phyloP scores from a whole-genome alignment of 139 green algal genomes.

The Marvania coccoides region DNA sequence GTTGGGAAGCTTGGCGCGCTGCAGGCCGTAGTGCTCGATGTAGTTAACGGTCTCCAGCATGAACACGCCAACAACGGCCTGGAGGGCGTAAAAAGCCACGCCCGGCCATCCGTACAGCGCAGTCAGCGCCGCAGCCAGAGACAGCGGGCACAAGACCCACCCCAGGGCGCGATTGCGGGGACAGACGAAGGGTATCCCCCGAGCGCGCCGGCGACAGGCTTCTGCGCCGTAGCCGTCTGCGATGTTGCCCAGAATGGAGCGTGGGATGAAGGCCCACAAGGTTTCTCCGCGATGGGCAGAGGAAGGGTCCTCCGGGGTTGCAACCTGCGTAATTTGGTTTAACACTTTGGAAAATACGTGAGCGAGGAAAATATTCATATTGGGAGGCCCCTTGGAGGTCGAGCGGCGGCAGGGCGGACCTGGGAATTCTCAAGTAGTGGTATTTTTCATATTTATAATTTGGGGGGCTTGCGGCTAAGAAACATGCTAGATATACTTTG shows the following conservation, averaged over 20 bases:
- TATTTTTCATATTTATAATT: too few relatives aligned
- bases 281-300: slow-evolving; percentile 37
- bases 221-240: slow-evolving; percentile 21
- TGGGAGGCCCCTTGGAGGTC: too few relatives aligned
- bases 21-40: slow-evolving; percentile 59
- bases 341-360: too few relatives aligned
- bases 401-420: too few relatives aligned
- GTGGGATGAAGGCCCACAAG: slow-evolving; percentile 43
- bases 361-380: too few relatives aligned
- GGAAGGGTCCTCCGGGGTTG: slow-evolving; percentile 34
- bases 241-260: slow-evolving; percentile 34
- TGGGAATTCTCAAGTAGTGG: too few relatives aligned
- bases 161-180: slow-evolving; percentile 8
- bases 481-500: too few relatives aligned
- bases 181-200: not conserved
- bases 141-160: slow-evolving; percentile 16
- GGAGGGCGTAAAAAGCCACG: slow-evolving; percentile 12
- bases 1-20: slow-evolving; percentile 7
- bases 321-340: too few relatives aligned
- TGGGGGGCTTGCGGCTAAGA: too few relatives aligned
- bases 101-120: slow-evolving; percentile 8
- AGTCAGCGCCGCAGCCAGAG: not conserved
- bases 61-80: slow-evolving; percentile 25
- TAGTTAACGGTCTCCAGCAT: slow-evolving; percentile 53
- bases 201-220: slow-evolving; percentile 5